A percentile compares a stretch with the other conserved stretches of the same genome.
Evolutionary conservation across 225 moss, liverwort and hornwort genomes (phyloP).

Genomic region (Climacium dendroides): DNA sequence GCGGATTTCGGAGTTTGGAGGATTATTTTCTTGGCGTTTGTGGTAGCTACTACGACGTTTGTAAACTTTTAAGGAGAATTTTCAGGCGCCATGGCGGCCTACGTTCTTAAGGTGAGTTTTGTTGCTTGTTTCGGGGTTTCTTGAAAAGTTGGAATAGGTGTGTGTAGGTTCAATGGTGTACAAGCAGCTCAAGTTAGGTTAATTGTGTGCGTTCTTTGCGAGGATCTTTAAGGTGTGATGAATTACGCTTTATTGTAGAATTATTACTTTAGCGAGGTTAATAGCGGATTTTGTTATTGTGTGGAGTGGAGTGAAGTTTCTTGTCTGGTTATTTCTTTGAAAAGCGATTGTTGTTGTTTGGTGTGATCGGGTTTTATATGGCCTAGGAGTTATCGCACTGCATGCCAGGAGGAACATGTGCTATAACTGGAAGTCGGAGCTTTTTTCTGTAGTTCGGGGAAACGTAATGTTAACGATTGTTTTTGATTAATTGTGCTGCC

Average conservation of each 20-base stretch:
- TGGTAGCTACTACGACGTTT: background rate
- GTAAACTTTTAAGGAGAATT: background rate
- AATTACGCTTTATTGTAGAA: background rate
- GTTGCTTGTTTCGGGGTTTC: background rate
- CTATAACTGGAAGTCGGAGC: background rate
- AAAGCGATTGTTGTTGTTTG: background rate
- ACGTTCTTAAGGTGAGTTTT: conserved; percentile 25
- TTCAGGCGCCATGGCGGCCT: conserved; percentile 16
- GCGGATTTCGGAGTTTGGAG: background rate
- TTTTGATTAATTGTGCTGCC: background rate
- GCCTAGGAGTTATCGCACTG: background rate
- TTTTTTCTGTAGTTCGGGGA: background rate
- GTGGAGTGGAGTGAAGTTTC: background rate
- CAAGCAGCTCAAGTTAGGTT: background rate
- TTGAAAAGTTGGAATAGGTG: background rate
- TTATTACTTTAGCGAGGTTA: background rate
- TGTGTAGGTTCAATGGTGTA: background rate
- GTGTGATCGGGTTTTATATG: background rate
- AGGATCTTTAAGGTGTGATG: background rate
- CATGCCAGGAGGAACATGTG: background rate
- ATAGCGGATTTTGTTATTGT: background rate
- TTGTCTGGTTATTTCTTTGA: no score
- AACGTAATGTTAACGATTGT: background rate
- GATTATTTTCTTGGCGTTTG: conserved; percentile 4
- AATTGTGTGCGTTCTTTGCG: background rate